Evolutionary conservation across 1,139 yeast genomes (phyloP).

Genomic region (Saccharomyces pastorianus): DNA sequence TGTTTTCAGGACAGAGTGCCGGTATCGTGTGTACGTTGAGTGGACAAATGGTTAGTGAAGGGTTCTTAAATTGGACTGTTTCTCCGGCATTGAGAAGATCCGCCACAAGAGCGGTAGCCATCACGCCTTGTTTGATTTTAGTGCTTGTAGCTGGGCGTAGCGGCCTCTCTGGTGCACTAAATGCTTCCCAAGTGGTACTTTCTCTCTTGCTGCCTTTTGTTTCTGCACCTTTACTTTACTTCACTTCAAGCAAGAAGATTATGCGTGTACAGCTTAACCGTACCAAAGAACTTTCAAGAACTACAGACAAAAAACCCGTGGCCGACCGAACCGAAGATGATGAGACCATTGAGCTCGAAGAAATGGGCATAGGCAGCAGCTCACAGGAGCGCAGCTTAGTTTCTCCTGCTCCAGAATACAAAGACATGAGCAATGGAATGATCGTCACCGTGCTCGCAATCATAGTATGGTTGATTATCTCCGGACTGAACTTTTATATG

Average conservation of each 20-base stretch:
- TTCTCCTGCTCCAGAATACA: constrained; percentile 18
- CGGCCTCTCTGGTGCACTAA: constrained; percentile 61
- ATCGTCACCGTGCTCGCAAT: constrained; percentile 51
- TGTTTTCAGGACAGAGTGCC: constrained; percentile 73
- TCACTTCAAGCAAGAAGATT: constrained; percentile 52
- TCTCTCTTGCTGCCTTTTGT: constrained; percentile 66
- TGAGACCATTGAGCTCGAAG: constrained; percentile 3
- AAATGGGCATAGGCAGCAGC: background rate
- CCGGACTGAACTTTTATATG: constrained; percentile 69
- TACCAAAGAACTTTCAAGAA: constrained; percentile 8
- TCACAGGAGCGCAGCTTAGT: background rate
- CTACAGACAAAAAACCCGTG: background rate
- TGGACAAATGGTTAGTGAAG: constrained; percentile 76
- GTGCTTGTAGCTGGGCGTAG: constrained; percentile 59
- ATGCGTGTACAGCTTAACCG: constrained; percentile 42
- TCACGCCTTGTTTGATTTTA: constrained; percentile 60
- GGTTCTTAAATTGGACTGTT: constrained; percentile 65
- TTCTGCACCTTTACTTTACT: constrained; percentile 66
- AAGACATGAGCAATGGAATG: constrained; percentile 63
- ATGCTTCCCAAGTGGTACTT: constrained; percentile 66
- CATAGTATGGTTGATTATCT: constrained; percentile 64
- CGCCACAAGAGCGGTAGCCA: constrained; percentile 63
- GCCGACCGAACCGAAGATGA: constrained; percentile 4
- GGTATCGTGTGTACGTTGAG: constrained; percentile 78
- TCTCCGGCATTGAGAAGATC: constrained; percentile 64